phyloP scores from a whole-genome alignment of 257 asterid genomes.

The Orobanche coerulescens region DNA sequence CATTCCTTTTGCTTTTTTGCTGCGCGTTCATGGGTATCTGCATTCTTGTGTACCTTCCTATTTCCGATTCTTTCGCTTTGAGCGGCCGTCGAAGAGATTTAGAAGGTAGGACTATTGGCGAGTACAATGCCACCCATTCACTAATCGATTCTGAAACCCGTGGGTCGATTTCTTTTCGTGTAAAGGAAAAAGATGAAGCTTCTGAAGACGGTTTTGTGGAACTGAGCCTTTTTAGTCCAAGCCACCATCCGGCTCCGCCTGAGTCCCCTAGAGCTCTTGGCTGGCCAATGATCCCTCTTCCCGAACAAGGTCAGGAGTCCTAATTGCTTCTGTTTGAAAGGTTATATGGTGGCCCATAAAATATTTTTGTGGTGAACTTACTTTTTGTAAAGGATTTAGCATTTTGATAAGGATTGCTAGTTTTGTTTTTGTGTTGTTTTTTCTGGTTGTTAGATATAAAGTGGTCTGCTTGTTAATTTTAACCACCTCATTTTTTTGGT shows the following conservation, averaged over 20 bases:
- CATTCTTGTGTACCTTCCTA: conserved; percentile 69
- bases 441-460: conserved; percentile 26
- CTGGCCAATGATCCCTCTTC: conserved; percentile 65
- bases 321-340: neutral
- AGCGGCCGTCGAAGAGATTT: conserved; percentile 43
- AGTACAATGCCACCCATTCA: conserved; percentile 45
- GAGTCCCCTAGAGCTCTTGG: conserved; percentile 63
- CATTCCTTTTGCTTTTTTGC: conserved; percentile 64
- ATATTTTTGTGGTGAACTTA: conserved; percentile 48
- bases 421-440: conserved; percentile 18
- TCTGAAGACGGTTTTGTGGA: conserved; percentile 73
- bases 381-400: conserved; percentile 48
- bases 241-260: conserved; percentile 49
- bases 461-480: conserved; percentile 30
- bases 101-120: conserved; percentile 45
- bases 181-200: conserved; percentile 39
- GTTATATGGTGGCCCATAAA: conserved; percentile 18
- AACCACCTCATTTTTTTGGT: conserved; percentile 39
- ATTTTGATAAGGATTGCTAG: conserved; percentile 36
- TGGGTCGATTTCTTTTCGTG: conserved; percentile 61
- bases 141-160: conserved; percentile 52
- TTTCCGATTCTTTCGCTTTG: conserved; percentile 70
- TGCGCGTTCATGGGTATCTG: conserved; percentile 63
- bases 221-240: conserved; percentile 64
- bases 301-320: conserved; percentile 31